Percentiles rank a stretch among this genome's conserved stretches.
phyloP scores from a whole-genome alignment of 2,329 filamentous ascomycete species.

The Parascedosporium putredinis region DNA sequence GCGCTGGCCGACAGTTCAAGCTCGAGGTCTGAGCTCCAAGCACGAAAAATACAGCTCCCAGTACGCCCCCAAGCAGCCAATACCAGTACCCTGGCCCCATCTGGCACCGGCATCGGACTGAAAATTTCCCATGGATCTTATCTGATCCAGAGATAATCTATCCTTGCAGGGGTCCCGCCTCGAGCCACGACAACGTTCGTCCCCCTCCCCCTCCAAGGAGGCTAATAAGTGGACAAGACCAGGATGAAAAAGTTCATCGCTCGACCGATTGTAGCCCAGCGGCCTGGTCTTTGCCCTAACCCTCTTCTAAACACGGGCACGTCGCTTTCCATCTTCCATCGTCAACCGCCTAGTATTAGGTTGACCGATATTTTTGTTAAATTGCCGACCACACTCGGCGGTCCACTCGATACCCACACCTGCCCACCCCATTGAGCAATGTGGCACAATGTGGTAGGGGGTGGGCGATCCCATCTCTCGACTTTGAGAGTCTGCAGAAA shows the following conservation, averaged over 20 bases:
- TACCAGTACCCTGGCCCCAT: neutral
- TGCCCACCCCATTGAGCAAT: too few relatives aligned
- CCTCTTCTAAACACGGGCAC: too few relatives aligned
- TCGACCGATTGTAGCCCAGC: neutral
- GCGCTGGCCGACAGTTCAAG: neutral
- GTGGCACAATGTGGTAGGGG: too few relatives aligned
- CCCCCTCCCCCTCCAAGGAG: too few relatives aligned
- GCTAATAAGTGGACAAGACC: neutral
- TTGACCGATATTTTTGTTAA: too few relatives aligned
- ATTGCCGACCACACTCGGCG: too few relatives aligned
- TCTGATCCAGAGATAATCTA: conserved; percentile 42
- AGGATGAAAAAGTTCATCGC: conserved; percentile 2
- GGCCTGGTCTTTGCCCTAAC: neutral
- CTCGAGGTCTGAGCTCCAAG: conserved; percentile 1
- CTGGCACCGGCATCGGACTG: conserved; percentile 7
- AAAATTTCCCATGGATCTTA: conserved; percentile 33
- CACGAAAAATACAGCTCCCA: neutral
- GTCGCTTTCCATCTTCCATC: too few relatives aligned
- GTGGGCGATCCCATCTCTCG: too few relatives aligned
- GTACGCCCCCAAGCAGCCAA: neutral
- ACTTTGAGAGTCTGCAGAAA: too few relatives aligned
- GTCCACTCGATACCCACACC: too few relatives aligned
- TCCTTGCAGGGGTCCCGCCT: neutral
- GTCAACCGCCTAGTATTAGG: too few relatives aligned
- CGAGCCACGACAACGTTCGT: neutral